A percentile compares a stretch with the other conserved stretches of the same genome.
Conservation (phyloP, 2,329 filamentous ascomycete species). For the Fusarium buxicola region DNA sequence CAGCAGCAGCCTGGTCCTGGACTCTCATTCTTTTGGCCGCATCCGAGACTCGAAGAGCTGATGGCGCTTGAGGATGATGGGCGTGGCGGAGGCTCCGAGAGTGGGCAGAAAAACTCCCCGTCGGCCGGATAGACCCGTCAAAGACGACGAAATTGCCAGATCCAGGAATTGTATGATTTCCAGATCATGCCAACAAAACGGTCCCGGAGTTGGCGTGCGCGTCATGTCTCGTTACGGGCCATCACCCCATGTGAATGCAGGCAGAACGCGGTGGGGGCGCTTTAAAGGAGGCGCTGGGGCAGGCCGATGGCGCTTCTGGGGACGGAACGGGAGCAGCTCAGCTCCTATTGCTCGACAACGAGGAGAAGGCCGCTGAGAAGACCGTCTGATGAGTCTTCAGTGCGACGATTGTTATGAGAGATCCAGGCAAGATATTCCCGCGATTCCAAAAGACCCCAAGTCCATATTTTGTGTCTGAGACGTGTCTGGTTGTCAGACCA, state of each 20-base stretch:
- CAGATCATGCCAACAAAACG: constrained; percentile 32
- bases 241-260: constrained; percentile 38
- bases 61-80: constrained; percentile 2
- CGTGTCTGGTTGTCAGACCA: neutral
- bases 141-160: neutral
- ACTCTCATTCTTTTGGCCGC: neutral
- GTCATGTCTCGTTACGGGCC: constrained; percentile 23
- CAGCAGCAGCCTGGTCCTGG: neutral
- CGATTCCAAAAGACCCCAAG: neutral
- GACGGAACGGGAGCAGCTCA: constrained; percentile 27
- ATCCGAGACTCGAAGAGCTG: neutral
- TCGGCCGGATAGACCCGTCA: constrained; percentile 10
- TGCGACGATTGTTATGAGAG: neutral
- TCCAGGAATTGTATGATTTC: constrained; percentile 32
- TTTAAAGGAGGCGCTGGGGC: constrained; percentile 23
- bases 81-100: constrained; percentile 6
- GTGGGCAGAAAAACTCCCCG: neutral
- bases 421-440: neutral
- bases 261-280: constrained; percentile 25
- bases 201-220: constrained; percentile 16
- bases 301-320: constrained; percentile 20
- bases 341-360: constrained; percentile 18
- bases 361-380: constrained; percentile 15
- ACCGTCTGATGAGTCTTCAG: constrained; percentile 14
- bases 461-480: neutral